Base-by-base conservation (phyloP, 257 asterid genomes). In the Lithospermum erythrorhizon region DNA sequence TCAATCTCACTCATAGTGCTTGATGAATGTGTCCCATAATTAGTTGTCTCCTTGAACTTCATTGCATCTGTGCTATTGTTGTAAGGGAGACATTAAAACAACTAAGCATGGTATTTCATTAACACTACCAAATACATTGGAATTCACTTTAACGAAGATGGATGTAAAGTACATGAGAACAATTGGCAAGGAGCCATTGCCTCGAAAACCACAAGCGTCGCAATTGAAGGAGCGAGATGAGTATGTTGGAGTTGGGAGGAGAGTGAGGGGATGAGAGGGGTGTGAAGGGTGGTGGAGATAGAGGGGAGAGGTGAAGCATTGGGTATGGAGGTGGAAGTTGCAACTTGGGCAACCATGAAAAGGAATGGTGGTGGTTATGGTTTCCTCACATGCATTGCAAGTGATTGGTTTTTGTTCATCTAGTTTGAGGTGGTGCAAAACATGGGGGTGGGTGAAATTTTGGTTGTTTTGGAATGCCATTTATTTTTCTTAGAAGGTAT, bases 231-330 rank as follows among this genome's bases (percentile, higher is more conserved):
- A 80, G 6, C 63, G 35, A 59, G 67, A 73, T 48, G 73, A 24
- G 67, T 78, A 78, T 0, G 89, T 76, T 41, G 89, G 84, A 19
- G 59, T 27, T 14, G 70, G 64, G 63, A 58, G 59, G 64, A 85
- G 94, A 23, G 57, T 1, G 1, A 82, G 20, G 1, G 80, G 75
- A 72, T 85, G 94, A 17, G 53, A 27, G 8, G 79, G 63, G 73
- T 85, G 94, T 55, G 81, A 78, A 21, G 24, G 71, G 73, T 82
- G 94, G 53, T 73, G 77, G 47, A 78, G 21, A 23, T 73, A 74
- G 22, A 83, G 82, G n/a, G 87, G 84, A 9, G 74, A 76, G 23
- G 80, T 81, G 61, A 79, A 54, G 70, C 87, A 80, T 21, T 74
- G 24, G 30, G 69, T 70, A 58, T 82, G 94, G 64, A 82, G 81